phyloP scores from a whole-genome alignment of 108 stramenopile species.

The Discostella pseudostelligera region DNA sequence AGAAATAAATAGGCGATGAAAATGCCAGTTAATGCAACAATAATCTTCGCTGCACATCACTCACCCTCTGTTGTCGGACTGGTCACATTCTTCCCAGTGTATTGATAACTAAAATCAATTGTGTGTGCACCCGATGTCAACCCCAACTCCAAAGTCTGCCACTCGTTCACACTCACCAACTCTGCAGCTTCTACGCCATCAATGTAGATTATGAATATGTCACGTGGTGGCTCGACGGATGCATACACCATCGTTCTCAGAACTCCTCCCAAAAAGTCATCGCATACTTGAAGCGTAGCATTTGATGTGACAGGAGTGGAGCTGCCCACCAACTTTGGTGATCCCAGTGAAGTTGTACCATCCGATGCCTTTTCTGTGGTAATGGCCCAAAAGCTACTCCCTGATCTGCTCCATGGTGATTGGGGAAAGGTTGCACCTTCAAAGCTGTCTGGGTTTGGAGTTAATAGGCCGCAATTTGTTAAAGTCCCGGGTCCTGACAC shows the following conservation, averaged over 20 bases:
- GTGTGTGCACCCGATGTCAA: slow-evolving; percentile 25
- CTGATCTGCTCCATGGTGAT: not conserved
- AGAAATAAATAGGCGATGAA: too few species aligned
- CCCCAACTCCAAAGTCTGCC: slow-evolving; percentile 9
- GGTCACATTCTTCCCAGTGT: slow-evolving; percentile 18
- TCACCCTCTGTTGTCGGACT: slow-evolving; percentile 22
- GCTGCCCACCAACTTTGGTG: slow-evolving; percentile 3
- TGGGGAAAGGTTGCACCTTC: not conserved
- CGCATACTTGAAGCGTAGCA: slow-evolving; percentile 16
- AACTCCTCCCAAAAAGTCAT: slow-evolving; percentile 13
- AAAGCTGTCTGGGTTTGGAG: not conserved
- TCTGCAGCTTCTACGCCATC: slow-evolving; percentile 19
- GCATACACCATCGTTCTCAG: slow-evolving; percentile 3
- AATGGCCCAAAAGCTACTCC: not conserved
- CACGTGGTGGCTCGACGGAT: slow-evolving; percentile 26
- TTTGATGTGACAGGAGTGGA: not conserved
- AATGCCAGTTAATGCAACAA: too few species aligned
- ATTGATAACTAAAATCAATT: slow-evolving; percentile 33
- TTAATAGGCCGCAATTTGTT: not conserved
- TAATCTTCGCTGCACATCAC: too few species aligned
- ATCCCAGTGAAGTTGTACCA: not conserved
- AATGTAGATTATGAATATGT: slow-evolving; percentile 30
- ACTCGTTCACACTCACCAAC: slow-evolving; percentile 26
- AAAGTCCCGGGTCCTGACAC: not conserved
- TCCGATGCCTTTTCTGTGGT: not conserved